Percentiles rank a stretch among this genome's conserved stretches.
Evolutionary conservation across 75 land plant genomes (phyloP).

Genomic region (Azolla pinnata): DNA sequence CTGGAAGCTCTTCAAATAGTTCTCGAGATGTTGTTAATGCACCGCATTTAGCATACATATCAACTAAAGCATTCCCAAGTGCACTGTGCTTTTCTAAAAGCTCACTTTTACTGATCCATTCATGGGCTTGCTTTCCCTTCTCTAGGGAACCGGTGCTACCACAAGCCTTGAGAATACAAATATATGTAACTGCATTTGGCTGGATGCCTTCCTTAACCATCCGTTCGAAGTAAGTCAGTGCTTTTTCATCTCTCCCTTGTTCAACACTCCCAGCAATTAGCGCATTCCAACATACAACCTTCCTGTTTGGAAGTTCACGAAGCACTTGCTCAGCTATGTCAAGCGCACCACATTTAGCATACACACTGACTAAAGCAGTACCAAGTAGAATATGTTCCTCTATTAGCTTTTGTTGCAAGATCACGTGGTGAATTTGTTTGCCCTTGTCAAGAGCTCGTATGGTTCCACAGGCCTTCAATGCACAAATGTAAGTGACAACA

Average conservation of each 20-base stretch:
- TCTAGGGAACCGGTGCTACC: too few relatives aligned
- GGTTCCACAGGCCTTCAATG: slow-evolving; percentile 35
- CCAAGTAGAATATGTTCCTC: slow-evolving; percentile 22
- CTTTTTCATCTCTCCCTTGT: slow-evolving; percentile 18
- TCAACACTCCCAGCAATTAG: slow-evolving; percentile 42
- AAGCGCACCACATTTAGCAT: slow-evolving; percentile 12
- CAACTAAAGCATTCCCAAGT: too few relatives aligned
- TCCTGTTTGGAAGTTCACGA: slow-evolving; percentile 23
- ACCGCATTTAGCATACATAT: slow-evolving; percentile 45
- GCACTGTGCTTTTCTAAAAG: too few relatives aligned
- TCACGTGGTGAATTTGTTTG: slow-evolving; percentile 23
- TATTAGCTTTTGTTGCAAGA: slow-evolving; percentile 15
- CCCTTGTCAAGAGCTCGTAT: neutral
- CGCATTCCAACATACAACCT: slow-evolving; percentile 38
- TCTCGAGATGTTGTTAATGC: slow-evolving; percentile 27
- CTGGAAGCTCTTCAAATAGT: slow-evolving; percentile 41
- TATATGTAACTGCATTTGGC: slow-evolving; percentile 27
- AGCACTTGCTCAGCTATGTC: slow-evolving; percentile 25
- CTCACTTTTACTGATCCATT: too few relatives aligned
- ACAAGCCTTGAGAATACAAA: slow-evolving; percentile 35
- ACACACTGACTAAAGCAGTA: slow-evolving; percentile 25
- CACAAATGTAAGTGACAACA: slow-evolving; percentile 31
- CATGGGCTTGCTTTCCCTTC: too few relatives aligned
- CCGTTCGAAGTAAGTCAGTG: slow-evolving; percentile 18
- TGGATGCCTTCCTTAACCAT: slow-evolving; percentile 29